Conservation (phyloP, 2,329 filamentous ascomycete genomes). For the Trichoderma sp. region DNA sequence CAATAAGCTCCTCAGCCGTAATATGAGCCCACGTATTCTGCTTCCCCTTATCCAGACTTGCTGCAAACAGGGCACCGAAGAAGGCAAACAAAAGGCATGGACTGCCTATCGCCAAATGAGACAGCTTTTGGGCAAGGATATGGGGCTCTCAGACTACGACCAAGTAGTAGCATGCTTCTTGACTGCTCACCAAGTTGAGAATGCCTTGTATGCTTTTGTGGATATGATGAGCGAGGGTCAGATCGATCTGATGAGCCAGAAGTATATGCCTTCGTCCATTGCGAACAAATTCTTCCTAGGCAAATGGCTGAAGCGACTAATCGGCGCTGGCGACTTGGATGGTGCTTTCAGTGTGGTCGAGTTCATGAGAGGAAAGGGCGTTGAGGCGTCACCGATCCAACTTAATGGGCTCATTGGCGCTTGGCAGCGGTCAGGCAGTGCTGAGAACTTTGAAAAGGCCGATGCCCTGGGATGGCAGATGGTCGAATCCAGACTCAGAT, state of each 20-base stretch:
- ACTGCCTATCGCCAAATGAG: constrained; percentile 67
- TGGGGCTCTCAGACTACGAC: constrained; percentile 78
- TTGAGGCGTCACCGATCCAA: constrained; percentile 72
- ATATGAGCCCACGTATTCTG: constrained; percentile 59
- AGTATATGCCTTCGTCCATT: constrained; percentile 53
- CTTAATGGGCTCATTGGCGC: constrained; percentile 82
- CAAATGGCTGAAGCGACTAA: constrained; percentile 85
- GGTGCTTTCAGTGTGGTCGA: constrained; percentile 74
- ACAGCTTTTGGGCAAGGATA: constrained; percentile 59
- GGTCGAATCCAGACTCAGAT: constrained; percentile 69
- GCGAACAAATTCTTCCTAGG: constrained; percentile 82
- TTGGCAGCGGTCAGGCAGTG: constrained; percentile 68
- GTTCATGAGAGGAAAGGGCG: constrained; percentile 71
- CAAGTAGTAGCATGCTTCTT: constrained; percentile 72
- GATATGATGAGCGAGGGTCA: constrained; percentile 80
- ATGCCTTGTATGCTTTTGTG: constrained; percentile 76
- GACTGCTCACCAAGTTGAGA: constrained; percentile 63
- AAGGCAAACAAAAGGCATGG: constrained; percentile 63
- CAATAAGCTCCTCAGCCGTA: constrained; percentile 55
- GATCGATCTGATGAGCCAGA: constrained; percentile 52
- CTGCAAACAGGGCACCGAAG: constrained; percentile 55
- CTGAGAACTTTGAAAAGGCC: constrained; percentile 60
- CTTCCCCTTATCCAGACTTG: constrained; percentile 72
- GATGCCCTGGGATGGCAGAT: constrained; percentile 75
- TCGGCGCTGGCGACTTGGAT: constrained; percentile 71